Base-by-base conservation (phyloP, 352 stramenopile genomes). In the Phytopythium litorale region DNA sequence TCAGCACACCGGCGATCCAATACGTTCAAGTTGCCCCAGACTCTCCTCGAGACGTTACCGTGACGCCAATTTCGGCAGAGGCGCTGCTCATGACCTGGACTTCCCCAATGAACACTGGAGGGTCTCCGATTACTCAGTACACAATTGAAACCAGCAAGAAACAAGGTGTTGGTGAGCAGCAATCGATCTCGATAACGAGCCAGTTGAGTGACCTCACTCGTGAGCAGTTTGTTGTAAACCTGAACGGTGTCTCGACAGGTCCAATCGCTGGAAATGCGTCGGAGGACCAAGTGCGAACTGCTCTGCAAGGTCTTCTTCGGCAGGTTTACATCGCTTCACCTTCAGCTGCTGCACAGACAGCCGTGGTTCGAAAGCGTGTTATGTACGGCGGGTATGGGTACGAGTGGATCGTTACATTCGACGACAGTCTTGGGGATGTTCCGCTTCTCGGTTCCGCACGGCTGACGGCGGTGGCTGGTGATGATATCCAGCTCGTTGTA, bases 1-100 rank as follows among this genome's bases (percentile, higher is more conserved):
- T 90, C 56, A 91, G 80, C 0, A 96, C 82, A 3, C 92, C 92
- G 12, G 88, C 90, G n/a, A 58, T 83, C 11, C 67, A 76, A 32
- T 30, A 66, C 12, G 73, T 76, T 1, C 77, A 87, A 32, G 62
- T 6, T 0, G 38, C 49, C 1, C 82, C 83, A 0, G 81, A 82
- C 25, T 18, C 61, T 0, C 79, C 86, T 6, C 68, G 69, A 51
- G 81, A 92, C 50, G 18, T 92, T 4, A 67, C 53, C 4, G 69
- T 93, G 1, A 70, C 69, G 1, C 42, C 79, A 1, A 59, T 76
- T 2, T 89, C 80, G 0, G 23, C 65, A 0, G 66, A 67, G 0
- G 52, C 56, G 1, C 45, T 93, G 16, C 45, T 83, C 2, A 73
- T 78, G 8, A 73, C 67, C 7, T 97, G 88, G 87, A 64, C 67